Evolutionary conservation across 441 rosid species (phyloP).

Genomic region (Theobroma grandiflorum): DNA sequence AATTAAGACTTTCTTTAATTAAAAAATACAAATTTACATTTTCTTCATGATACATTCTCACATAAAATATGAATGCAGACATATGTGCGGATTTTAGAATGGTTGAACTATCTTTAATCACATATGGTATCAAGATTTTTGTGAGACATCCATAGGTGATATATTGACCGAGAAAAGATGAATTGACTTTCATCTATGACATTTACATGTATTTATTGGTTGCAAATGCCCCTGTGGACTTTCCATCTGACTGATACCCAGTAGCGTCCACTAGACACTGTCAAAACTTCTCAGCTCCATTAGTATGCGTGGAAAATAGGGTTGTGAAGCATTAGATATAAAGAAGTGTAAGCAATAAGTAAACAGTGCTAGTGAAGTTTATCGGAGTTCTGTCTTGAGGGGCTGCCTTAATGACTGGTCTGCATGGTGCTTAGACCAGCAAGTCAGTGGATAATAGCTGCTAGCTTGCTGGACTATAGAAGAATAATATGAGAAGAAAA

Average conservation of each 20-base stretch:
- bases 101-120: neutral
- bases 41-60: neutral
- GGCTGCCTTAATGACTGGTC: neutral
- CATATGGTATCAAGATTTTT: neutral
- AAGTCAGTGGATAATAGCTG: neutral
- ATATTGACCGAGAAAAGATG: neutral
- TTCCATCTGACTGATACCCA: neutral
- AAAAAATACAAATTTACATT: neutral
- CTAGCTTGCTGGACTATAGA: neutral
- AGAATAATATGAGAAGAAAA: neutral
- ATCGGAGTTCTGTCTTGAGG: neutral
- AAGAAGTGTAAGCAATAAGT: neutral
- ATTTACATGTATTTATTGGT: neutral
- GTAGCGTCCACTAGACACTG: neutral
- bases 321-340: conserved; percentile 4
- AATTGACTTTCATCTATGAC: neutral
- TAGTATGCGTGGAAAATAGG: neutral
- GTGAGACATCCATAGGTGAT: neutral
- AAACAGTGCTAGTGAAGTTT: neutral
- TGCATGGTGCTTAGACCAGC: neutral
- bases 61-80: neutral
- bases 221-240: neutral
- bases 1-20: neutral
- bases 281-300: neutral
- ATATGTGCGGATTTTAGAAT: neutral